Evolutionary conservation across 805 yeast genomes (phyloP).

Genomic region (Candida namnaoensis): DNA sequence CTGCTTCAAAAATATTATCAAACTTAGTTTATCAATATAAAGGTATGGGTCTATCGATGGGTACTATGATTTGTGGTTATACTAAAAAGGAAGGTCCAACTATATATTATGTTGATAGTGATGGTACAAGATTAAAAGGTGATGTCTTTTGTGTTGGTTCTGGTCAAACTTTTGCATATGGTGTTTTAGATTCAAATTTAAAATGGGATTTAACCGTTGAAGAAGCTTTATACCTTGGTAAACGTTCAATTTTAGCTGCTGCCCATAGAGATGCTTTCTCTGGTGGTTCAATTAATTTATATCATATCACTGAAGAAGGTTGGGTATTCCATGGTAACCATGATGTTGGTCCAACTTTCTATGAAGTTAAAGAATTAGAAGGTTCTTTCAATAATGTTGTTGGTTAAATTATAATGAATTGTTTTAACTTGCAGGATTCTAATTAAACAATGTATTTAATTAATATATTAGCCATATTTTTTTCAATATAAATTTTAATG

Average conservation of each 20-base stretch:
- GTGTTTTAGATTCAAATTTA: slow-evolving; percentile 90
- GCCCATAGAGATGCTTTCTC: slow-evolving; percentile 98
- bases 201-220: slow-evolving; percentile 88
- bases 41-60: slow-evolving; percentile 99
- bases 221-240: slow-evolving; percentile 90
- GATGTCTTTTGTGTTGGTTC: slow-evolving; percentile 96
- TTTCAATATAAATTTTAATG: no score
- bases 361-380: slow-evolving; percentile 81
- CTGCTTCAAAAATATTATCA: slow-evolving; percentile 89
- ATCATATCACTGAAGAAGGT: slow-evolving; percentile 87
- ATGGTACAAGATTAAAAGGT: slow-evolving; percentile 92
- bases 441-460: no score
- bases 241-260: slow-evolving; percentile 93
- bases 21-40: slow-evolving; percentile 89
- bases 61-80: slow-evolving; percentile 97
- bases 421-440: no score
- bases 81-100: slow-evolving; percentile 95
- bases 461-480: no score
- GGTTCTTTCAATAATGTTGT: slow-evolving; percentile 78
- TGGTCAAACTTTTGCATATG: slow-evolving; percentile 98
- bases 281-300: slow-evolving; percentile 93
- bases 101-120: slow-evolving; percentile 92
- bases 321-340: slow-evolving; percentile 96
- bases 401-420: neutral
- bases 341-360: slow-evolving; percentile 77